Evolutionary conservation across 1,284 basidiomycete species (phyloP).

Genomic region (Tilletia setariae): DNA sequence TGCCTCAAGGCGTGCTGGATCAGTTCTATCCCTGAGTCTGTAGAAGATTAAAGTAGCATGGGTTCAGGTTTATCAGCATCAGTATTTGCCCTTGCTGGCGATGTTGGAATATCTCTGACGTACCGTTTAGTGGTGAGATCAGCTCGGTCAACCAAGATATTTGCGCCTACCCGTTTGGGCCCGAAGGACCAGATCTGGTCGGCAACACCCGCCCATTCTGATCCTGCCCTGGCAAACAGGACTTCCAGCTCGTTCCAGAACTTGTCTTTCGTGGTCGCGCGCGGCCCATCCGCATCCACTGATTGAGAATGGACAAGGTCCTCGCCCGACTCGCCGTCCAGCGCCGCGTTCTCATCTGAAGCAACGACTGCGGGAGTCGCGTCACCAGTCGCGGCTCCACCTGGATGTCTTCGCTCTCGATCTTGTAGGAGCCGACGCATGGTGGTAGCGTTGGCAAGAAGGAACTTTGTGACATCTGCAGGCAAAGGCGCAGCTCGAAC

Average conservation of each 20-base stretch:
- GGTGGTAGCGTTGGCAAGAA: conserved; percentile 69
- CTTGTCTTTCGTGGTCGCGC: conserved; percentile 60
- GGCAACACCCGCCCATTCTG: conserved; percentile 73
- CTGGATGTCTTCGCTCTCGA: conserved; percentile 3
- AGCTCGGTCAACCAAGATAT: conserved; percentile 71
- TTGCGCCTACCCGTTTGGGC: conserved; percentile 79
- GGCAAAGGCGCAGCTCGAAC: conserved; percentile 81
- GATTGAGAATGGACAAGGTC: background rate
- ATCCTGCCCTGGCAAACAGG: conserved; percentile 68
- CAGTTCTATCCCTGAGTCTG: conserved; percentile 8
- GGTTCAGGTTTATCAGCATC: too few relatives aligned
- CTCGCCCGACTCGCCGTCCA: background rate
- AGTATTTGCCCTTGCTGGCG: background rate
- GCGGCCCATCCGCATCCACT: background rate
- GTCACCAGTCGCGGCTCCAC: background rate
- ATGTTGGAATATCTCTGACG: background rate
- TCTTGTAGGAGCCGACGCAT: conserved; percentile 37
- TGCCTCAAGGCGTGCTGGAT: conserved; percentile 5
- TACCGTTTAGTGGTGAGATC: background rate
- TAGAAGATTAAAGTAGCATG: background rate
- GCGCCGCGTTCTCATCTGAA: background rate
- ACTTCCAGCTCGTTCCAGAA: conserved; percentile 76
- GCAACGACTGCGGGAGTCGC: conserved; percentile 4
- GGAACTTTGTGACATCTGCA: conserved; percentile 65
- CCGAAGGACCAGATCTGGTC: conserved; percentile 88